Evolutionary conservation across 2,329 filamentous ascomycete species (phyloP), one percentile per base, ranked within the genome.

Genomic region (Stachybotrys elegans): DNA sequence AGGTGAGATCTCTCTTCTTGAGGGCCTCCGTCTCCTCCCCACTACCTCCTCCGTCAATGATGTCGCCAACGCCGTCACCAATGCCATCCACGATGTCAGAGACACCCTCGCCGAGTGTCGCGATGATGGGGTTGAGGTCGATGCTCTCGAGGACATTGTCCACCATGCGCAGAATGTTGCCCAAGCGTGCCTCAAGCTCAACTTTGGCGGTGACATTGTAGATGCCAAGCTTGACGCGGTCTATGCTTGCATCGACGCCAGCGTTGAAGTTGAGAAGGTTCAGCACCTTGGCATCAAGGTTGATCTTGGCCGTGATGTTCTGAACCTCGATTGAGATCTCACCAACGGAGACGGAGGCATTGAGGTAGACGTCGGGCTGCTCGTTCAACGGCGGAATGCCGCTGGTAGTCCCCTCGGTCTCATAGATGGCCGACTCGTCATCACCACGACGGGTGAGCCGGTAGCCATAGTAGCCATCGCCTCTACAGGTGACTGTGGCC

Each of bases 81-180:
- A 48, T 46, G 57, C 45, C 51, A 17, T 74, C 71, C 50, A 78
- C 65, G 45, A 80, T 69, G 40, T 66, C 62, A 34, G 65, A 63
- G 13, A 80, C 58, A 19, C 68, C 68, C 36, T 74, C 64, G 20
- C 76, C 75, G 2, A 81, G 63, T 12, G 76, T 77, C 0, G 74
- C 77, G 31, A 81, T 64, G 46, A 81, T 65, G 23, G 79, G 79
- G 53, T 83, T 83, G 17, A 82, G 63, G 51, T 83, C 79, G 44
- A 83, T 71, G 22, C 74, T 78, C 44, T 70, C 65, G 19, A 83
- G 67, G 4, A 80, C 76, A 51, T 79, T 72, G 54, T 71, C 69
- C 35, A 83, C 70, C 76, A 82, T 82, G 40, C 67, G 53, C 3
- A 82, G 73, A 2, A 83, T 68, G 52, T 82, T 82, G n/a, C 67